Percentiles rank a stretch among this genome's conserved stretches.
Conservation (phyloP, 208 protist species). For the Trypanosoma lewisi region DNA sequence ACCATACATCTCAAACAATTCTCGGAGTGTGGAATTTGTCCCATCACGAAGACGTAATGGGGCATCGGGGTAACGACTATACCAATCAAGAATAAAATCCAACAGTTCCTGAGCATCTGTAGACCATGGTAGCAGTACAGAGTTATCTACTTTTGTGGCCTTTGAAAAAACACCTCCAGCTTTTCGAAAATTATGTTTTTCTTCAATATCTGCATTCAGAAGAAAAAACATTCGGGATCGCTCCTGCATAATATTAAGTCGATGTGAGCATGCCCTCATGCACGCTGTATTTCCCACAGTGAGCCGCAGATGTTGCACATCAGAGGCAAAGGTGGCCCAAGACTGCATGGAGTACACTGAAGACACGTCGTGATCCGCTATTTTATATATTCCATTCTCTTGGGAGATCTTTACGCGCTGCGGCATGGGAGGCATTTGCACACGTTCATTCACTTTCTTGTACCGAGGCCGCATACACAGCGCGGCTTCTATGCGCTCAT, state of each 20-base stretch:
- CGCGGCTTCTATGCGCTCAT: constrained; percentile 78
- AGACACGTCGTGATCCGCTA: constrained; percentile 48
- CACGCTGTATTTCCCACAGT: constrained; percentile 74
- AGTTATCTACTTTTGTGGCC: constrained; percentile 84
- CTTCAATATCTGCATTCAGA: constrained; percentile 87
- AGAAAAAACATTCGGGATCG: constrained; percentile 91
- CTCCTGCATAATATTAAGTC: constrained; percentile 91
- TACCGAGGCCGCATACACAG: constrained; percentile 68
- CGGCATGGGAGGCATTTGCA: constrained; percentile 21
- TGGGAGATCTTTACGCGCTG: constrained; percentile 47
- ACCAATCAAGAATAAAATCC: constrained; percentile 74
- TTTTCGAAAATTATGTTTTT: constrained; percentile 71
- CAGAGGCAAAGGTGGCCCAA: constrained; percentile 68
- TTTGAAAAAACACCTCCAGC: constrained; percentile 83
- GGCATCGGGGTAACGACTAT: constrained; percentile 51
- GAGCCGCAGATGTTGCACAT: constrained; percentile 70
- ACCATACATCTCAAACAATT: constrained; percentile 64
- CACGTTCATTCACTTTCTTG: constrained; percentile 25
- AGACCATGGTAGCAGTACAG: constrained; percentile 58
- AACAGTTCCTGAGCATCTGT: constrained; percentile 82
- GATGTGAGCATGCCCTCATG: constrained; percentile 78
- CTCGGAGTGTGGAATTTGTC: constrained; percentile 61
- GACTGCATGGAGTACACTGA: constrained; percentile 33
- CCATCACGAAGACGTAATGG: constrained; percentile 55
- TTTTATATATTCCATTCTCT: constrained; percentile 61